Percentiles rank a stretch among this genome's conserved stretches.
These are phyloP conservation scores for Penicillium arizonense DNA, from an alignment of 495 filamentous ascomycete species.

Conservation along the genomic window DNA sequence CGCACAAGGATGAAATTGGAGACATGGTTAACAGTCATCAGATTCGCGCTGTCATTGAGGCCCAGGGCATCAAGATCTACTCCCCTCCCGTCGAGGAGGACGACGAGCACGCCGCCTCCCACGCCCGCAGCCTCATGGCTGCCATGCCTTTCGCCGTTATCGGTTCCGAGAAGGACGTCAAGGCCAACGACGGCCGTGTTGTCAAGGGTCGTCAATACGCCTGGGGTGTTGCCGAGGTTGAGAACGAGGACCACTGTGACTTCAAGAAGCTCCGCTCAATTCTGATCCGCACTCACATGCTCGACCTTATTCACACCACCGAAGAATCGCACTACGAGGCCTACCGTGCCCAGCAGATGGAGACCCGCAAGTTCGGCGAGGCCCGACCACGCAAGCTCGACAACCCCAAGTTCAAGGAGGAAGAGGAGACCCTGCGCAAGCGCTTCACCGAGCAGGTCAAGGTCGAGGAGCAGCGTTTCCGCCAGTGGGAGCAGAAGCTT, in stretches of 20 bases:
- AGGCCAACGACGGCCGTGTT: conserved; percentile 90
- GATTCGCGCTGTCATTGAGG: conserved; percentile 94
- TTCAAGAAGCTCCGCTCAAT: conserved; percentile 99
- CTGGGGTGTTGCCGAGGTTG: conserved; percentile 98
- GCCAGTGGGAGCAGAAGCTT: conserved; percentile 99
- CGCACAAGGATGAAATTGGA: background rate
- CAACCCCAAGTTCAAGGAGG: conserved; percentile 99
- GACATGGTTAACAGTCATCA: conserved; percentile 30
- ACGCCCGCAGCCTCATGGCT: conserved; percentile 88
- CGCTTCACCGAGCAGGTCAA: conserved; percentile 99
- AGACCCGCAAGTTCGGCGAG: conserved; percentile 99
- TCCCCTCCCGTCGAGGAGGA: conserved; percentile 96
- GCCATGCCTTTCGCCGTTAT: conserved; percentile 99
- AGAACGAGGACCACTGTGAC: conserved; percentile 99
- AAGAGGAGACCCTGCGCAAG: conserved; percentile 96
- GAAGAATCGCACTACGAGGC: conserved; percentile 99
- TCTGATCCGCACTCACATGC: conserved; percentile 99
- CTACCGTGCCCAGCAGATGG: conserved; percentile 98
- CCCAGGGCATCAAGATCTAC: conserved; percentile 99
- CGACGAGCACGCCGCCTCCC: conserved; percentile 90
- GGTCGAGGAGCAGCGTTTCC: conserved; percentile 97
- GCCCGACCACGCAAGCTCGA: conserved; percentile 94
- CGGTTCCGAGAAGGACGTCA: conserved; percentile 98
- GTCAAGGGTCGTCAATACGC: conserved; percentile 98
- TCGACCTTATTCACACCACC: conserved; percentile 98